Percentiles rank a stretch among this genome's conserved stretches.
Conservation (phyloP, 345 rosid genomes). For the Eucalyptus shirleyi region DNA sequence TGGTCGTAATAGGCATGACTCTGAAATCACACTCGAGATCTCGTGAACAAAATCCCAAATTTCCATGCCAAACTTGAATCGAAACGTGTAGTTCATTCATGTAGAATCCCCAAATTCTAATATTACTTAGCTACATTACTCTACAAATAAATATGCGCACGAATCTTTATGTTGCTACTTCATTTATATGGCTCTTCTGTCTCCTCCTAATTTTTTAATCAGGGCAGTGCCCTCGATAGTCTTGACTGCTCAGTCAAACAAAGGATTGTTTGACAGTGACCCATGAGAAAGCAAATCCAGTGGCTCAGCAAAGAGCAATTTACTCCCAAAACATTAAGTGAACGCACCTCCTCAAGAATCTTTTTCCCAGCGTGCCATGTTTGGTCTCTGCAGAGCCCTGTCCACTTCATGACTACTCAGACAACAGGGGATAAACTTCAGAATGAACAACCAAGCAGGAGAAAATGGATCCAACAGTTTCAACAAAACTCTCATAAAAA, state of each 20-base stretch:
- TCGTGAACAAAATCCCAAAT: neutral
- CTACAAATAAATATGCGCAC: neutral
- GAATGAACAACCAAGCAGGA: neutral
- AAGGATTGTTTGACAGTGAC: neutral
- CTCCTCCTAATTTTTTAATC: neutral
- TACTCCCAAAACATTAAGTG: neutral
- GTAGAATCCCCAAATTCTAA: neutral
- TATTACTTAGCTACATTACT: neutral
- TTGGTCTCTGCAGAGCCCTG: neutral
- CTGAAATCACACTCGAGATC: neutral
- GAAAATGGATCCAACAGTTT: neutral
- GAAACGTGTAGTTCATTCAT: neutral
- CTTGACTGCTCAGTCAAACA: neutral
- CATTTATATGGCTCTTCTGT: neutral
- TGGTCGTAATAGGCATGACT: neutral
- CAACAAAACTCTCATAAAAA: neutral
- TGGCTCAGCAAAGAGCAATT: neutral
- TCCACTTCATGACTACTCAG: neutral
- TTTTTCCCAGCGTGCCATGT: neutral
- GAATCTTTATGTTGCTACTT: neutral
- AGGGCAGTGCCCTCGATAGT: neutral
- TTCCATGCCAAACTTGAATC: neutral
- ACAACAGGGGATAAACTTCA: neutral
- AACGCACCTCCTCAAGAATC: neutral
- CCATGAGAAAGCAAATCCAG: neutral